Conservation (phyloP, 1,284 basidiomycete species). For the Puccinia polysora region DNA sequence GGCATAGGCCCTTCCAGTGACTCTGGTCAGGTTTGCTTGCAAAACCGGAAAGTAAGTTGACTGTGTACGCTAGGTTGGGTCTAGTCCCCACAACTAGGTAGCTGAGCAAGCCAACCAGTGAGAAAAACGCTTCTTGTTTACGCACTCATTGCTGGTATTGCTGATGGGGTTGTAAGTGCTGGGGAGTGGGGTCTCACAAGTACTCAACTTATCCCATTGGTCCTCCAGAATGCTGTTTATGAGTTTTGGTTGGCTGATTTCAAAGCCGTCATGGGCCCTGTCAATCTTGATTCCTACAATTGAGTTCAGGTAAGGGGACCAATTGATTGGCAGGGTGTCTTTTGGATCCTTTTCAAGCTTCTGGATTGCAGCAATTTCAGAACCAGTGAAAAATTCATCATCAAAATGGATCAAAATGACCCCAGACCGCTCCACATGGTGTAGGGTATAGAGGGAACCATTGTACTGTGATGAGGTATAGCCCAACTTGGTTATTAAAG, state of each 20-base stretch:
- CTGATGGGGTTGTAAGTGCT: not conserved
- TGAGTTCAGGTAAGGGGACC: not conserved
- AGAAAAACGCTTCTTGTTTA: too few species aligned
- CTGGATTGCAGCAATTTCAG: not conserved
- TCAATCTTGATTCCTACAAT: not conserved
- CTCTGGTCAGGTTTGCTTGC: not conserved
- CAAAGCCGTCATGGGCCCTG: not conserved
- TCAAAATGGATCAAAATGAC: constrained; percentile 1
- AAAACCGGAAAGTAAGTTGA: constrained; percentile 1
- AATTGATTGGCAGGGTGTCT: not conserved
- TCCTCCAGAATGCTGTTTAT: not conserved
- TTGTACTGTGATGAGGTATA: not conserved
- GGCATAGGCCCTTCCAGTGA: not conserved
- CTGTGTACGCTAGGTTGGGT: not conserved
- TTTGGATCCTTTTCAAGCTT: not conserved
- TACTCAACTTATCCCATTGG: not conserved
- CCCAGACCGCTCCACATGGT: not conserved
- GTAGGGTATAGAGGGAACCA: not conserved
- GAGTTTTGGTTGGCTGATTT: not conserved
- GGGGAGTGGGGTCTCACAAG: not conserved
- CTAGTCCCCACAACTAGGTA: not conserved
- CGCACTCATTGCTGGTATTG: too few species aligned
- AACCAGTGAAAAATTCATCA: not conserved
- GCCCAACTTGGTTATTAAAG: not conserved
- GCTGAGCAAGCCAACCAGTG: not conserved